Evolutionary conservation across 108 stramenopile species (phyloP).

Genomic region (Chaetoceros tenuissimus): DNA sequence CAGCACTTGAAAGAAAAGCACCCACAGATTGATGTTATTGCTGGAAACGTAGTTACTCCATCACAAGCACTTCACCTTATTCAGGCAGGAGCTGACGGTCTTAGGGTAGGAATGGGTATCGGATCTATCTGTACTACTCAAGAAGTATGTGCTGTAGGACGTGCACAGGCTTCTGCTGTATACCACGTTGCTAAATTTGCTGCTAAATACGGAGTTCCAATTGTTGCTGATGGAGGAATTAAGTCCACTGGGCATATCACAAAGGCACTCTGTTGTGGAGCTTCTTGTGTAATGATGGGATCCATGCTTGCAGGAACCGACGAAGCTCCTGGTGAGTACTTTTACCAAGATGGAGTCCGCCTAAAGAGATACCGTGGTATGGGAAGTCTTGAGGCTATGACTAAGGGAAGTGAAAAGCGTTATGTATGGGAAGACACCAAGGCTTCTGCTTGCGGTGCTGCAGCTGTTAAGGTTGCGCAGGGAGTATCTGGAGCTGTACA

Average conservation of each 20-base stretch:
- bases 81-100: slow-evolving; percentile 98
- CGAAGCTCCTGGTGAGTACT: slow-evolving; percentile 99
- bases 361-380: slow-evolving; percentile 99
- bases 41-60: slow-evolving; percentile 98
- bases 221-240: slow-evolving; percentile 98
- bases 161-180: slow-evolving; percentile 98
- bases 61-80: slow-evolving; percentile 95
- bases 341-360: slow-evolving; percentile 98
- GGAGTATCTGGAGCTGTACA: slow-evolving; percentile 99
- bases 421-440: slow-evolving; percentile 94
- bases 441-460: slow-evolving; percentile 18
- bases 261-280: slow-evolving; percentile 97
- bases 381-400: slow-evolving; percentile 99
- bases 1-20: slow-evolving; percentile 78
- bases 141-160: slow-evolving; percentile 98
- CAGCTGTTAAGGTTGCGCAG: slow-evolving; percentile 97
- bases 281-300: slow-evolving; percentile 99
- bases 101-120: slow-evolving; percentile 99
- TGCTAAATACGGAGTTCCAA: slow-evolving; percentile 89
- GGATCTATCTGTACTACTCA: slow-evolving; percentile 99
- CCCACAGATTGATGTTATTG: slow-evolving; percentile 93
- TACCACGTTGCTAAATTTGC: slow-evolving; percentile 97
- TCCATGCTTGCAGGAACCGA: slow-evolving; percentile 99
- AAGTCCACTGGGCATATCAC: slow-evolving; percentile 96
- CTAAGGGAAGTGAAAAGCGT: slow-evolving; percentile 93